Conservation (phyloP, 2,329 filamentous ascomycete genomes). For the Shiraia sp. region DNA sequence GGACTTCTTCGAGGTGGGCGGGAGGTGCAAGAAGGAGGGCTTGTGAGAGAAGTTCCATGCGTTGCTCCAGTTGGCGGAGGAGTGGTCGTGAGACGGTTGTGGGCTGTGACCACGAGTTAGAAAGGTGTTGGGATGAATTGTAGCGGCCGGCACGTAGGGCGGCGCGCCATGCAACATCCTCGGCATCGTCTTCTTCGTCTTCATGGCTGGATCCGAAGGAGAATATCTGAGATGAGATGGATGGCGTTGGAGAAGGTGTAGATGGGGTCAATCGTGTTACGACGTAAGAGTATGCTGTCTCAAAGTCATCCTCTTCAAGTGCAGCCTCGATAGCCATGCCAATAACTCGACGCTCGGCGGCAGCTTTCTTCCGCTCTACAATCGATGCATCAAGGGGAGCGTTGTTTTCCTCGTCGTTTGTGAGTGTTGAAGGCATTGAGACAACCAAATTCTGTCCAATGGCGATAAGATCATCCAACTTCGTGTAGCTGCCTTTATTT, state of each 20-base stretch:
- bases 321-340: constrained; percentile 82
- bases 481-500: constrained; percentile 73
- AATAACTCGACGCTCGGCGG: constrained; percentile 68
- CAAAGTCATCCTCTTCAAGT: constrained; percentile 76
- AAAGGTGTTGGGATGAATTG: constrained; percentile 46
- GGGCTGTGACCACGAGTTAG: constrained; percentile 44
- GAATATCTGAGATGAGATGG: constrained; percentile 26
- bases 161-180: constrained; percentile 78
- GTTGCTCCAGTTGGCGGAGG: constrained; percentile 75
- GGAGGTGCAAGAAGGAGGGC: constrained; percentile 75
- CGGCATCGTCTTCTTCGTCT: constrained; percentile 43
- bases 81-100: constrained; percentile 55
- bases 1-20: constrained; percentile 71
- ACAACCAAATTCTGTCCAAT: constrained; percentile 69
- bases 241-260: constrained; percentile 22
- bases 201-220: constrained; percentile 30
- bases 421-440: constrained; percentile 37
- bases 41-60: constrained; percentile 77
- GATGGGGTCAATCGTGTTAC: constrained; percentile 66
- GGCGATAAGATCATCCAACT: constrained; percentile 71
- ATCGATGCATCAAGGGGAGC: constrained; percentile 17
- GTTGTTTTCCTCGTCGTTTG: constrained; percentile 57
- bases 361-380: constrained; percentile 38
- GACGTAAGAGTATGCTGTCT: constrained; percentile 84
- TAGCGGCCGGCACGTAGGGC: constrained; percentile 79